A percentile compares a stretch with the other conserved stretches of the same genome.
phyloP scores from a whole-genome alignment of 1,284 basidiomycete species.

The Leccinum glutinopallens region DNA sequence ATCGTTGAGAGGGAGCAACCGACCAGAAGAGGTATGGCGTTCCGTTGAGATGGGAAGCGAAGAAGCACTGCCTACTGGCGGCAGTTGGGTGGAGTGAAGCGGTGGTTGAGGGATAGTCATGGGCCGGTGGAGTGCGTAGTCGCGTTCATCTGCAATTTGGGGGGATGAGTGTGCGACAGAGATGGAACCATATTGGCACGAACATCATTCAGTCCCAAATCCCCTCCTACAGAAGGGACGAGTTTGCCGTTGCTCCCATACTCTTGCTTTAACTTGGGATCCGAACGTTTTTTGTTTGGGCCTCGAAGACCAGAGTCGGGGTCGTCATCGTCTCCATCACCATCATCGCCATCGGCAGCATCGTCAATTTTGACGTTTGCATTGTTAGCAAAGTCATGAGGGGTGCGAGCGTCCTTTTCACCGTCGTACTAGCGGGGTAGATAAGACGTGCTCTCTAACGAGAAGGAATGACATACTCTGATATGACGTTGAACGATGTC shows the following conservation, averaged over 20 bases:
- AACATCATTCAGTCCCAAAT: conserved; percentile 33
- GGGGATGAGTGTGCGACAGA: conserved; percentile 9
- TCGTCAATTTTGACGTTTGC: conserved; percentile 41
- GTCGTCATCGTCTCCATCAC: conserved; percentile 39
- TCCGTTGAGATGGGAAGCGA: conserved; percentile 37
- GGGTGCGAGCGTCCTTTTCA: conserved; percentile 52
- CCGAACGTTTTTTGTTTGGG: conserved; percentile 27
- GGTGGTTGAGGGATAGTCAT: conserved; percentile 39
- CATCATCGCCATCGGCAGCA: conserved; percentile 45
- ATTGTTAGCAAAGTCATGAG: conserved; percentile 46
- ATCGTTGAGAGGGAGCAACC: conserved; percentile 32
- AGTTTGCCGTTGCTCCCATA: conserved; percentile 27
- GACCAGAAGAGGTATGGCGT: conserved; percentile 36
- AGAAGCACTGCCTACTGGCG: conserved; percentile 21
- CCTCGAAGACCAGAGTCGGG: conserved; percentile 30
- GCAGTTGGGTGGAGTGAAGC: conserved; percentile 33
- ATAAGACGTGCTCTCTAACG: not conserved
- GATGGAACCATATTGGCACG: conserved; percentile 12
- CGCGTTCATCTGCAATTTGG: conserved; percentile 26
- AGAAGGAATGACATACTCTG: conserved; percentile 37
- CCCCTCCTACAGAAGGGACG: conserved; percentile 18
- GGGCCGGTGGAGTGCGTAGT: conserved; percentile 33
- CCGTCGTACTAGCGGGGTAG: conserved; percentile 47
- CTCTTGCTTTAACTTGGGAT: conserved; percentile 35
- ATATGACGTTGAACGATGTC: conserved; percentile 53